Base-by-base conservation (phyloP, 176 grass and related monocot genomes). In the Tillandsia fasciculata region DNA sequence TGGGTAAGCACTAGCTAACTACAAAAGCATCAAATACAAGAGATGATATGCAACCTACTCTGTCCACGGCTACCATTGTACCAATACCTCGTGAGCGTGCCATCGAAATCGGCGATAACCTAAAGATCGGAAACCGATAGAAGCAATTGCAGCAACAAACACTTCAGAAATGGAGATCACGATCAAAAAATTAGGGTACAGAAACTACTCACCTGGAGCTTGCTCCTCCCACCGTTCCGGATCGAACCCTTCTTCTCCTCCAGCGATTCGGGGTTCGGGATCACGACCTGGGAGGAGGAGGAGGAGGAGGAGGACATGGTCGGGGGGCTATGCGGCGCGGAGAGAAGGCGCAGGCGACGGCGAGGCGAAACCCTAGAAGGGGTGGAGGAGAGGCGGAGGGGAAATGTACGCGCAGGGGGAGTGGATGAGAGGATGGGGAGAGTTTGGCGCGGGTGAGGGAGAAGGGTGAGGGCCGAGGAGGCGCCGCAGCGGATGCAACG, bases 81-180 rank as follows among this genome's bases (percentile, higher is more conserved):
- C 93, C 93, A 97, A 79, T 97, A 97, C 77, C 80, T 83, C 49
- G 89, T 90, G 26, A 97, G 88, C 33, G 89, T 97, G 10, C 89
- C 93, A 52, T 97, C 93, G 76, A 97, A 97, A 71, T 97, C 93
- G 1, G 93, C 89, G 74, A 97, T 97, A 20, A 97, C 86, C 93
- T 97, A 52, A 74, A 56, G 33, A 53, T 61, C 12, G 33, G 72
- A 23, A 22, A 11, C 8, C 1, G 7, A 47, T 18, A 18, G 8
- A 59, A 54, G 27, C 15, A 0, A 61, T 49, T 48, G 12, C 29
- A 18, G 14, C 23, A 14, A 59, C 13, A 6, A 24, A 8, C 15
- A 54, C 14, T 24, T 70, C 22, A 52, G 18, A 51, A 24, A 12
- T 26, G 12, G 27, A 12, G 11, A 12, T 7, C 33, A 7, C 33